Conservation (phyloP, 1,139 yeast species). For the Blastobotrys capitulatus region DNA sequence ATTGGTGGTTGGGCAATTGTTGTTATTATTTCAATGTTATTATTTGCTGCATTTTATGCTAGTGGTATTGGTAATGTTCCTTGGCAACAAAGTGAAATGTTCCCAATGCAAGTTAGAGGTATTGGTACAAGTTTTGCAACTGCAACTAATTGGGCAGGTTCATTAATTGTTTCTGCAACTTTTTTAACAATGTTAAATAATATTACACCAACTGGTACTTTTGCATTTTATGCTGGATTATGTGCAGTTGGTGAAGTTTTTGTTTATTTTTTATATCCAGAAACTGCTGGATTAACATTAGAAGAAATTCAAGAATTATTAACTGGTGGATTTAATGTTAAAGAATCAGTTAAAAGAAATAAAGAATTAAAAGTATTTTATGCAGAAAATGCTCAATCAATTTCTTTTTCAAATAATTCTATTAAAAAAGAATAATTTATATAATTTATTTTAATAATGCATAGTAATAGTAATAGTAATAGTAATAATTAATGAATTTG, state of each 20-base stretch:
- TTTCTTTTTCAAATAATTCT: neutral
- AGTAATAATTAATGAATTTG: too few relatives aligned
- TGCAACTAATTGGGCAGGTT: constrained; percentile 93
- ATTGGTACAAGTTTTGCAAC: constrained; percentile 86
- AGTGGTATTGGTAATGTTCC: constrained; percentile 95
- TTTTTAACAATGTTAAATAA: constrained; percentile 89
- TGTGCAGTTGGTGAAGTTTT: constrained; percentile 66
- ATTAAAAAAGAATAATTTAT: neutral
- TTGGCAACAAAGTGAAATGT: constrained; percentile 94
- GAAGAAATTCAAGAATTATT: constrained; percentile 84
- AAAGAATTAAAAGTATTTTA: constrained; percentile 16
- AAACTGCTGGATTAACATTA: constrained; percentile 79
- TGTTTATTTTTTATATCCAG: constrained; percentile 83
- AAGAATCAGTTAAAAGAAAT: constrained; percentile 46
- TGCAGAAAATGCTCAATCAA: constrained; percentile 3
- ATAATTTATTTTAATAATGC: too few relatives aligned
- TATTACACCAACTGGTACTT: constrained; percentile 93
- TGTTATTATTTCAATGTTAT: constrained; percentile 77
- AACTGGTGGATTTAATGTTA: constrained; percentile 78
- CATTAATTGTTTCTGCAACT: constrained; percentile 82
- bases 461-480: too few relatives aligned
- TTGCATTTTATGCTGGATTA: constrained; percentile 80
- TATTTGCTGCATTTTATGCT: constrained; percentile 84
- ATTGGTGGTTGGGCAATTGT: constrained; percentile 75
- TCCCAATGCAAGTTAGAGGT: constrained; percentile 90